Percentiles rank a stretch among this genome's conserved stretches.
phyloP scores from a whole-genome alignment of 257 asterid genomes.

The Lantana camara region DNA sequence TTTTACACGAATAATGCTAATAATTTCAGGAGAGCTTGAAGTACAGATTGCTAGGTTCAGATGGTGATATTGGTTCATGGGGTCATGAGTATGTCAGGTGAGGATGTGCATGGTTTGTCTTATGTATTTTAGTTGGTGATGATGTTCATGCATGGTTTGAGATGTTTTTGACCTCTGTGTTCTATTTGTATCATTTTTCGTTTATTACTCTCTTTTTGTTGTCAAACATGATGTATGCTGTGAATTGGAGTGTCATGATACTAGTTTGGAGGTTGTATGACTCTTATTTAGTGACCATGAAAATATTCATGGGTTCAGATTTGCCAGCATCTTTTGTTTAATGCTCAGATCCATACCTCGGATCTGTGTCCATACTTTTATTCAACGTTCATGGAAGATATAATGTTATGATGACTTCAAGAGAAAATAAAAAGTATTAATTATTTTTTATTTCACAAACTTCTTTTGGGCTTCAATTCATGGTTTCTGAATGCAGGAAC shows the following conservation, averaged over 20 bases:
- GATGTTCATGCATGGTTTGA: conserved; percentile 7
- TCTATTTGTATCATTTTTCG: conserved; percentile 1
- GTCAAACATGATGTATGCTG: conserved; percentile 9
- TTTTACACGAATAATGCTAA: conserved; percentile 13
- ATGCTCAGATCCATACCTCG: background rate
- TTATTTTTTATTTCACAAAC: no score
- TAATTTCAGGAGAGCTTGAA: conserved; percentile 88
- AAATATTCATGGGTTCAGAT: background rate
- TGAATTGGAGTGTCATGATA: background rate
- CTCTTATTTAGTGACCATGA: background rate
- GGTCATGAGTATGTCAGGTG: conserved; percentile 99
- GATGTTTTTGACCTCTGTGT: background rate
- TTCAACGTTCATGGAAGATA: background rate
- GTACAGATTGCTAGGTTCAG: conserved; percentile 87
- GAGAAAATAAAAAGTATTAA: background rate
- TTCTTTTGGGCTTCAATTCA: no score
- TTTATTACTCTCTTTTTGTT: background rate
- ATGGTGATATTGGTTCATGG: conserved; percentile 95
- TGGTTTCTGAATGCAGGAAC: conserved; percentile 55
- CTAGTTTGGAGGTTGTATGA: background rate
- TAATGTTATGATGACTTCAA: background rate
- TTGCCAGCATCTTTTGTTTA: no score
- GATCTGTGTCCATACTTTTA: conserved; percentile 1
- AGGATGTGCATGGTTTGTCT: conserved; percentile 22
- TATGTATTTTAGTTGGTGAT: conserved; percentile 8